Conservation (phyloP, 306 rosid species). For the Vachellia collinsii region DNA sequence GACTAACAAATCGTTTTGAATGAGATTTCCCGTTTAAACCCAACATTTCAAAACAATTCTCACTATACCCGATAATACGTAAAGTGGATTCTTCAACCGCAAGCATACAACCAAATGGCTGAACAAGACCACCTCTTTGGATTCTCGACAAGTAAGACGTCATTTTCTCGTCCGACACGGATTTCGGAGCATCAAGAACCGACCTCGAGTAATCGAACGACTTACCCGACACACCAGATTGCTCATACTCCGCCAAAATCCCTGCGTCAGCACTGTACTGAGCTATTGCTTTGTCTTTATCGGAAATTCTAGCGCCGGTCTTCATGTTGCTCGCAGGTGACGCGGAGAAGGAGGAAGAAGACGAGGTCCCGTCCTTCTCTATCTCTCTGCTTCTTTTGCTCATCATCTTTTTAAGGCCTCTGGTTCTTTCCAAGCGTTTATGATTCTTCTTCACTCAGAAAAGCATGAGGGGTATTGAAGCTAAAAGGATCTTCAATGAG, state of each 20-base stretch:
- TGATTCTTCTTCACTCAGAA: not conserved
- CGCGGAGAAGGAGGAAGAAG: slow-evolving; percentile 47
- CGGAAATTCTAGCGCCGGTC: slow-evolving; percentile 19
- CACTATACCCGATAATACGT: slow-evolving; percentile 64
- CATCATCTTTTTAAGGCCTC: slow-evolving; percentile 26
- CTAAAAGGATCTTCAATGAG: not conserved
- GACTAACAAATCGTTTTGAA: slow-evolving; percentile 27
- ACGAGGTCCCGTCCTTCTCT: slow-evolving; percentile 36
- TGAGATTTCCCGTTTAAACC: slow-evolving; percentile 48
- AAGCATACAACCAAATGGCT: slow-evolving; percentile 80
- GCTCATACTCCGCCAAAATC: slow-evolving; percentile 68
- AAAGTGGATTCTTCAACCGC: slow-evolving; percentile 63
- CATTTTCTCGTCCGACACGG: slow-evolving; percentile 66
- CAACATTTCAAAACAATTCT: slow-evolving; percentile 65
- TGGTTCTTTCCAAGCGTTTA: not conserved
- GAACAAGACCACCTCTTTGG: slow-evolving; percentile 82
- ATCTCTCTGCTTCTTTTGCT: slow-evolving; percentile 45
- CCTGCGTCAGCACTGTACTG: slow-evolving; percentile 76
- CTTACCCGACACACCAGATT: slow-evolving; percentile 62
- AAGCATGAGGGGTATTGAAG: not conserved
- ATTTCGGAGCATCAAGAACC: slow-evolving; percentile 48
- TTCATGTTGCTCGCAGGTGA: slow-evolving; percentile 58
- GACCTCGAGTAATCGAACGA: slow-evolving; percentile 67
- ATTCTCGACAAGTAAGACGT: slow-evolving; percentile 60
- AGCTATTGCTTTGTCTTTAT: slow-evolving; percentile 47